Percentiles rank a stretch among this genome's conserved stretches.
These are phyloP conservation scores for Lablab purpureus DNA, from an alignment of 306 rosid species.

Conservation along the genomic window DNA sequence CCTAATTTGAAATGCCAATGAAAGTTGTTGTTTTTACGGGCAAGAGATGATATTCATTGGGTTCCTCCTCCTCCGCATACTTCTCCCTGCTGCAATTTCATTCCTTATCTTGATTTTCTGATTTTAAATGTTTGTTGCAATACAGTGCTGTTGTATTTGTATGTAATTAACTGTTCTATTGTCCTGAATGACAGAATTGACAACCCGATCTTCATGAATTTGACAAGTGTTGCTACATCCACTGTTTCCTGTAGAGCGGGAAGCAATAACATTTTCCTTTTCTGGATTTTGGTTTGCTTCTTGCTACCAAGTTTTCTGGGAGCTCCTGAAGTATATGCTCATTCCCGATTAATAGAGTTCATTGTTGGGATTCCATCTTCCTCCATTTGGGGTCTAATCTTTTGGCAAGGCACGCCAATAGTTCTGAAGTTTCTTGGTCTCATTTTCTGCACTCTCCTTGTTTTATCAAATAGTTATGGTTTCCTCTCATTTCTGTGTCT, in stretches of 20 bases:
- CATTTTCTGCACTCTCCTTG: constrained; percentile 29
- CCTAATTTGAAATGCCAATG: constrained; percentile 5
- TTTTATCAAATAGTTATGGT: constrained; percentile 61
- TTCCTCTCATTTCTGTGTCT: constrained; percentile 61
- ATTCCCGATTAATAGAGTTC: constrained; percentile 55
- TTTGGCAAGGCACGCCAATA: constrained; percentile 42
- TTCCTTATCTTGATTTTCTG: background rate
- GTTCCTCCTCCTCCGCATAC: background rate
- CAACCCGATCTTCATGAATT: constrained; percentile 77
- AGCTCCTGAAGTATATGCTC: constrained; percentile 57
- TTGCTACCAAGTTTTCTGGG: constrained; percentile 67
- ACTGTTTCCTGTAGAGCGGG: constrained; percentile 85
- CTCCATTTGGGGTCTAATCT: constrained; percentile 28
- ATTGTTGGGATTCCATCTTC: constrained; percentile 61
- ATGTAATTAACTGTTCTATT: constrained; percentile 20
- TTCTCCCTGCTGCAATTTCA: background rate
- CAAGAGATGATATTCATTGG: background rate
- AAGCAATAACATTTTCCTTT: constrained; percentile 68
- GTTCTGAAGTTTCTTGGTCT: constrained; percentile 29
- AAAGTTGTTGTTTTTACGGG: background rate
- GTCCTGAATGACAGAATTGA: constrained; percentile 55
- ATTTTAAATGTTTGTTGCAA: background rate
- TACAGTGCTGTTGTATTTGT: constrained; percentile 1
- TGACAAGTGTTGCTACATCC: constrained; percentile 61
- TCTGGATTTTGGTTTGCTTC: constrained; percentile 77